These are phyloP conservation scores for Cyclotella baltica DNA, from an alignment of 108 stramenopile species.

Conservation along the genomic window DNA sequence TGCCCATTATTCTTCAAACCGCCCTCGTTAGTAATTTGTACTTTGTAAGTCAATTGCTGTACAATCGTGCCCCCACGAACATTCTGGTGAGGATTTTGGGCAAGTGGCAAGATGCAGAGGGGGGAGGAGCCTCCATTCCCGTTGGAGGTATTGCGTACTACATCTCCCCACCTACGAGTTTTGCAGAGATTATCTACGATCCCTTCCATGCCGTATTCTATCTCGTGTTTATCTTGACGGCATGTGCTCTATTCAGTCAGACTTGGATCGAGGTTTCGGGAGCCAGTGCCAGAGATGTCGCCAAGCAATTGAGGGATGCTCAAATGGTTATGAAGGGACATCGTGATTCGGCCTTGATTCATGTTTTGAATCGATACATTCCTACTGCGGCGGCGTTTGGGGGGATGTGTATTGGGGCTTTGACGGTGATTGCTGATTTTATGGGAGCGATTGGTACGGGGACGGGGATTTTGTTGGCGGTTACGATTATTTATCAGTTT, in stretches of 20 bases:
- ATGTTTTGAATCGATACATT: conserved; percentile 98
- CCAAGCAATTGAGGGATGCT: conserved; percentile 98
- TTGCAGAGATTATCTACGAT: conserved; percentile 96
- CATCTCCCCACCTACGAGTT: conserved; percentile 94
- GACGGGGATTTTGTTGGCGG: conserved; percentile 97
- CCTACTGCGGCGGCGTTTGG: conserved; percentile 99
- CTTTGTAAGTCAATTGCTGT: conserved; percentile 98
- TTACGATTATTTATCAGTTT: conserved; percentile 99
- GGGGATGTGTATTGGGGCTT: conserved; percentile 99
- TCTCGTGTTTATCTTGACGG: conserved; percentile 96
- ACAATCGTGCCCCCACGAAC: conserved; percentile 97
- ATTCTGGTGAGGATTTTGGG: conserved; percentile 97
- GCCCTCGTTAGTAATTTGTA: conserved; percentile 98
- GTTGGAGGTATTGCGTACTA: conserved; percentile 99
- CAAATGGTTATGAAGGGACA: conserved; percentile 99
- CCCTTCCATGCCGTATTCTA: conserved; percentile 99
- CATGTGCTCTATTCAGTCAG: conserved; percentile 98
- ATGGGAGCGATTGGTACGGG: conserved; percentile 99
- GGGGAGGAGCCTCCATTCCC: conserved; percentile 95
- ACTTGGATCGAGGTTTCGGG: conserved; percentile 99
- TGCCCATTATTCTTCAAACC: conserved; percentile 99
- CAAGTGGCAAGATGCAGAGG: conserved; percentile 97
- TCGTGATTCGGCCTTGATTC: conserved; percentile 94
- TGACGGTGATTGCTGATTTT: conserved; percentile 97
- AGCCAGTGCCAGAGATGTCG: conserved; percentile 96